A percentile compares a stretch with the other conserved stretches of the same genome.
These are phyloP conservation scores for Besnoitia besnoiti DNA, from an alignment of 169 alveolate species.

Conservation along the genomic window DNA sequence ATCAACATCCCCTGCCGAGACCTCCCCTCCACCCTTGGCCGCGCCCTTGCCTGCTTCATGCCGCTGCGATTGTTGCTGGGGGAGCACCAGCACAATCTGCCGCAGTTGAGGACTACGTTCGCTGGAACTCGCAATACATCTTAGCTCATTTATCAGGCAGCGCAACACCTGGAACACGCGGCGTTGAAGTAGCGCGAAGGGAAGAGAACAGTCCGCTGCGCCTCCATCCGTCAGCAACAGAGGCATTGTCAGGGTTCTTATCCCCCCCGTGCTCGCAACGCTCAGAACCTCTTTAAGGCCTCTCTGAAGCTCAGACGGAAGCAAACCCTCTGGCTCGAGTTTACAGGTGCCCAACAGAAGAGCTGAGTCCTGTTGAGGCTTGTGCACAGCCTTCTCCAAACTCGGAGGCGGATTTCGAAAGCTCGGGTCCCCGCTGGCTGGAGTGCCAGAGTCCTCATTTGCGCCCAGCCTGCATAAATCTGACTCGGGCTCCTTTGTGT, in stretches of 20 bases:
- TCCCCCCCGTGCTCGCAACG: conserved; percentile 31
- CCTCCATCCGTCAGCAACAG: conserved; percentile 57
- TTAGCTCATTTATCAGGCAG: conserved; percentile 52
- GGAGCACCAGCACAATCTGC: conserved; percentile 24
- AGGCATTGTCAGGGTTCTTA: conserved; percentile 55
- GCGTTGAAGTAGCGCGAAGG: conserved; percentile 57
- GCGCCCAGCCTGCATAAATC: not conserved
- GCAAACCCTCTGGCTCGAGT: conserved; percentile 24
- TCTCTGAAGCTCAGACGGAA: conserved; percentile 36
- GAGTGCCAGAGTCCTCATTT: not conserved
- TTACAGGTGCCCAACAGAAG: not conserved
- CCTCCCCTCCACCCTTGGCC: not conserved
- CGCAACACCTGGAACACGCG: conserved; percentile 61
- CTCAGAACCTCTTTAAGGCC: conserved; percentile 41
- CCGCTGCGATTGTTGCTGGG: not conserved
- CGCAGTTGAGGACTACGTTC: not conserved
- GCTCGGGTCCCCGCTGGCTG: not conserved
- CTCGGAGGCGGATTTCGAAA: no score
- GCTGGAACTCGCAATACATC: not conserved
- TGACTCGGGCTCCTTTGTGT: not conserved
- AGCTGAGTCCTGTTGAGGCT: no score
- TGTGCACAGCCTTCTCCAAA: no score
- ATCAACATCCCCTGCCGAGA: not conserved
- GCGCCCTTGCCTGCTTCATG: conserved; percentile 6
- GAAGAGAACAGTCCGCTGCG: conserved; percentile 51